Percentiles rank a stretch among this genome's conserved stretches.
Evolutionary conservation across 179 eudicot species (phyloP).

Genomic region (Heliamphora pulchella): DNA sequence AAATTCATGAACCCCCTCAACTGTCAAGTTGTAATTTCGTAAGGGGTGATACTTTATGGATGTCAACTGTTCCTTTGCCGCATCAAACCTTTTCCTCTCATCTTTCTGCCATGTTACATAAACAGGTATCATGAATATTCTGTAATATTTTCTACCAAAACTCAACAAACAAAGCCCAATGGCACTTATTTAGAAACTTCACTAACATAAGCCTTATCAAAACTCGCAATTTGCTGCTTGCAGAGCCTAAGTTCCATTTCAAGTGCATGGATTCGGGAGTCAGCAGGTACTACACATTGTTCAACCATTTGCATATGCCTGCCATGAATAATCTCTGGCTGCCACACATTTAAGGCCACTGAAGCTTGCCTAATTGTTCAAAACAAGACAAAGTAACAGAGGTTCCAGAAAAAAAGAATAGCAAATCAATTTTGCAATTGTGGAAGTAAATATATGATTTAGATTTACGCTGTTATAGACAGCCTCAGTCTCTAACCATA

Average conservation of each 20-base stretch:
- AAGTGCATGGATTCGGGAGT: constrained; percentile 56
- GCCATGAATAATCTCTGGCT: constrained; percentile 64
- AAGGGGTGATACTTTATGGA: constrained; percentile 66
- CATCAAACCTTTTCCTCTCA: constrained; percentile 52
- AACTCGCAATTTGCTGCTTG: constrained; percentile 52
- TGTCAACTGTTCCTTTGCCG: constrained; percentile 39
- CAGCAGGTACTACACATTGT: constrained; percentile 69
- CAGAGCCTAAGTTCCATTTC: constrained; percentile 88
- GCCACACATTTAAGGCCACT: constrained; percentile 81
- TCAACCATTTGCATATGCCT: constrained; percentile 72
- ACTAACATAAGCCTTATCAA: constrained; percentile 65
- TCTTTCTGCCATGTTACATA: constrained; percentile 40
- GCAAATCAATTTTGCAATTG: neutral
- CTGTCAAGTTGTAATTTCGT: constrained; percentile 24
- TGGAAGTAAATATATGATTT: neutral
- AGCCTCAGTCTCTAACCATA: neutral
- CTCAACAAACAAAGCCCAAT: neutral
- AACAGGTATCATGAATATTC: neutral
- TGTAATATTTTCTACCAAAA: neutral
- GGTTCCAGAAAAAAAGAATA: neutral
- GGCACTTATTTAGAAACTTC: neutral
- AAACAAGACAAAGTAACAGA: neutral
- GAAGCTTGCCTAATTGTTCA: constrained; percentile 62
- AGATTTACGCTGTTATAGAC: neutral
- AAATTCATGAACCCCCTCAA: constrained; percentile 21